A percentile compares a stretch with the other conserved stretches of the same genome.
phyloP scores from a whole-genome alignment of 208 protist genomes.

The Balamuthia mandrillaris region DNA sequence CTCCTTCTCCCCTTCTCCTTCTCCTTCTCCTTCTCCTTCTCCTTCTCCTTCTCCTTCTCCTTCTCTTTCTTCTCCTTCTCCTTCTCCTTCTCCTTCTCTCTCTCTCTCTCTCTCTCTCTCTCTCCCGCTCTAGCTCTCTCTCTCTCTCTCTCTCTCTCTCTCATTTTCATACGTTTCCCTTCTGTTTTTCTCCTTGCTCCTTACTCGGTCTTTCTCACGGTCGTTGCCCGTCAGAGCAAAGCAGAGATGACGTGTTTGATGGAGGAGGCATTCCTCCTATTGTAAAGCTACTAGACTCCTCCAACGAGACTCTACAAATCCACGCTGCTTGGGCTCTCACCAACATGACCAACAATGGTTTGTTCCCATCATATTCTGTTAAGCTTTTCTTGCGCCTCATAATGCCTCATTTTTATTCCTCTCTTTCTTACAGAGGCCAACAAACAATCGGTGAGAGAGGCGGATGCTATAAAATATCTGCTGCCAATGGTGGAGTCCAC shows the following conservation, averaged over 20 bases:
- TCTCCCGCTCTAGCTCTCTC: not conserved
- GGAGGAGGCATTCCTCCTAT: not conserved
- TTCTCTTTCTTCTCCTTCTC: not conserved
- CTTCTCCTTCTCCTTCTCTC: not conserved
- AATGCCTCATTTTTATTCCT: not conserved
- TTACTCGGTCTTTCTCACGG: too few species aligned
- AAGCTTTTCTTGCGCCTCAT: not conserved
- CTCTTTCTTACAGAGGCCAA: not conserved
- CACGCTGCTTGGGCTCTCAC: not conserved
- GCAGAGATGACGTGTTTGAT: constrained; percentile 14
- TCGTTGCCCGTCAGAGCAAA: not conserved
- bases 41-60: too few species aligned
- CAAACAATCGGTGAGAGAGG: not conserved
- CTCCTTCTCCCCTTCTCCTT: too few species aligned
- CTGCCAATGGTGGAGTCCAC: not conserved
- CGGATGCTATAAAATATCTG: not conserved
- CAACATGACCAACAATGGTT: constrained; percentile 29
- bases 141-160: too few species aligned
- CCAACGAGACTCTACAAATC: not conserved
- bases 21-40: too few species aligned
- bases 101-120: not conserved
- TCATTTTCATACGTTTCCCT: too few species aligned
- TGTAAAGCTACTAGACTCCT: not conserved
- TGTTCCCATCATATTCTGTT: not conserved
- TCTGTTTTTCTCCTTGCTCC: too few species aligned